A percentile compares a stretch with the other conserved stretches of the same genome.
phyloP scores from a whole-genome alignment of 768 basidiomycete species.

The Pleurotus tuoliensis region DNA sequence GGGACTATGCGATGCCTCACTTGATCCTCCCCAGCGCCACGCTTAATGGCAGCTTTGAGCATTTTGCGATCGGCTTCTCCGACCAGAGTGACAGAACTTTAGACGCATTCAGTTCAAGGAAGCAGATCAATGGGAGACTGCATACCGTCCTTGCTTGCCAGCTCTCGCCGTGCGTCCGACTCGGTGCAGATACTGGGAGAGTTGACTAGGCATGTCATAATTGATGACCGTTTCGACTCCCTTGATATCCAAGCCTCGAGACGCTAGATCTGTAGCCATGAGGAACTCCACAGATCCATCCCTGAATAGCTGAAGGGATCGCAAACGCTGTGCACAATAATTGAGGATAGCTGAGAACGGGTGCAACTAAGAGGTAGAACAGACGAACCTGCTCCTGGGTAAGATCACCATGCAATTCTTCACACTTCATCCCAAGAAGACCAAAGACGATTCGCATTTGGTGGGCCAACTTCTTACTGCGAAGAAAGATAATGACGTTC shows the following conservation, averaged over 20 bases:
- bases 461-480: conserved; percentile 96
- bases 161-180: conserved; percentile 97
- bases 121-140: conserved; percentile 11
- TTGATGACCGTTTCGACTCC: conserved; percentile 98
- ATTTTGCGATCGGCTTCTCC: conserved; percentile 96
- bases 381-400: conserved; percentile 85
- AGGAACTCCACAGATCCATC: conserved; percentile 87
- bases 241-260: conserved; percentile 95
- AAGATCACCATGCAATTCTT: conserved; percentile 92
- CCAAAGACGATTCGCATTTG: conserved; percentile 94
- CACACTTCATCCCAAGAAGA: conserved; percentile 82
- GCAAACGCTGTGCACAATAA: conserved; percentile 59
- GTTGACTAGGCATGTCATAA: conserved; percentile 94
- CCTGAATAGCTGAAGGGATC: conserved; percentile 82
- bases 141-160: conserved; percentile 86
- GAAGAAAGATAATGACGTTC: conserved; percentile 87
- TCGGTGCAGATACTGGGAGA: conserved; percentile 93
- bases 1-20: conserved; percentile 88
- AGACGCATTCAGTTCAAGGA: background rate
- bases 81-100: conserved; percentile 84
- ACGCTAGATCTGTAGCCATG: conserved; percentile 95
- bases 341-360: background rate
- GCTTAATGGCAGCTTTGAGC: conserved; percentile 94
- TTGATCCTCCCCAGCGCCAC: conserved; percentile 71
- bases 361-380: background rate